Evolutionary conservation across 108 stramenopile genomes (phyloP).

Genomic region (Cylindrotheca fusiformis): DNA sequence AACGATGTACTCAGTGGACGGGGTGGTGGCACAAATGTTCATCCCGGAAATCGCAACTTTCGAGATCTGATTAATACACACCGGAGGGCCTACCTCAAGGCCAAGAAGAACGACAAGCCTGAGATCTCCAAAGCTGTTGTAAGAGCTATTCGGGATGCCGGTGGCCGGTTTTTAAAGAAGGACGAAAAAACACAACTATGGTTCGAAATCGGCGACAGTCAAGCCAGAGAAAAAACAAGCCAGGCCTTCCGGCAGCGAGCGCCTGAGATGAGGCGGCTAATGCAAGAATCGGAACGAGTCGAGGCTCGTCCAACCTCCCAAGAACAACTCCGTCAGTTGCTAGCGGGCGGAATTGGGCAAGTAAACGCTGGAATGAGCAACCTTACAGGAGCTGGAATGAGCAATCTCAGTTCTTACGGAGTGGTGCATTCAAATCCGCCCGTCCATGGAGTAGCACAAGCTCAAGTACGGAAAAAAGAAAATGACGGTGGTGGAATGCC

Average conservation of each 20-base stretch:
- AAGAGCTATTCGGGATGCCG: constrained; percentile 54
- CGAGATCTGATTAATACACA: constrained; percentile 40
- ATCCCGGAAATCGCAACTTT: constrained; percentile 56
- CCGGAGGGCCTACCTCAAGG: constrained; percentile 33
- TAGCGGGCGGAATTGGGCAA: background rate
- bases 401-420: too few species aligned
- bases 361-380: too few species aligned
- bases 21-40: constrained; percentile 59
- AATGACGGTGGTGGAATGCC: too few species aligned
- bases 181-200: constrained; percentile 51
- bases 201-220: constrained; percentile 68
- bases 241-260: constrained; percentile 75
- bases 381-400: too few species aligned
- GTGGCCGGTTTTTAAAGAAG: constrained; percentile 73
- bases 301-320: constrained; percentile 26
- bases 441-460: too few species aligned
- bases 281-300: constrained; percentile 56
- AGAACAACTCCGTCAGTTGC: constrained; percentile 29
- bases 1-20: constrained; percentile 70
- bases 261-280: constrained; percentile 72
- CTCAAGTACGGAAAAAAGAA: too few species aligned
- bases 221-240: constrained; percentile 70
- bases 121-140: constrained; percentile 66
- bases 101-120: constrained; percentile 55
- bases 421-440: too few species aligned